Base-by-base conservation (phyloP, 2,329 filamentous ascomycete genomes). In the Epichloe glyceriae region DNA sequence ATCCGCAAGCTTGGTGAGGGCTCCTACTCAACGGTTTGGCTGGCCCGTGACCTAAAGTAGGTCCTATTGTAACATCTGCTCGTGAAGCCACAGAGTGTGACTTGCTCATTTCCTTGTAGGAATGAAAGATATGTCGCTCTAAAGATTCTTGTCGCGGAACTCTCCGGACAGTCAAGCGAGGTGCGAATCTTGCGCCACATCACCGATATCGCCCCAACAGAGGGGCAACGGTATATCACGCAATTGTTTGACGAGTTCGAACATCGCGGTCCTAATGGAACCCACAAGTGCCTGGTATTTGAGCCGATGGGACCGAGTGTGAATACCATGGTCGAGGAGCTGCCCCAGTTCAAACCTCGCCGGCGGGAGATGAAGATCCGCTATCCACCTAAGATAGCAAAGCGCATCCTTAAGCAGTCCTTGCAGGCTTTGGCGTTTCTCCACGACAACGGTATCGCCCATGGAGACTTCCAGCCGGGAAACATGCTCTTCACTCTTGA, bases 1-100 rank as follows among this genome's bases (percentile, higher is more conserved):
- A 56, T 70, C 38, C 63, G 70, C 46, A 75, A 75, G 56, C 60
- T 74, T 35, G 71, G 71, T 39, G 68, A 63, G 37, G 71, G 73
- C 26, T 64, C 66, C 3, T 72, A 59, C 54, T 72, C 70, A 3
- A 75, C 71, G 0, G 70, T 74, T 19, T 75, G 71, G 73, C 63
- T 74, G 41, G 71, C 66, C 22, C 57, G 48, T 38, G 65, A 69
- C 46, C 22, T 26, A 26, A 26, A 7, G 22, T 26, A 26, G 2
- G 22, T 26, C 22, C 22, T 26, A 26, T 26, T 26, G 22, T 26
- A 26, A 26, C 22, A 26, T 26, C 6, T 7, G 22, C 22, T 26
- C 6, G 22, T 26, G 11, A 58, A 65, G 49, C 46, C 60, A 5
- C 49, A 22, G 11, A 58, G 61, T 14, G 50, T 60, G 47, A 53